Evolutionary conservation across 495 filamentous ascomycete genomes (phyloP).

Genomic region (Penicillium fimorum): DNA sequence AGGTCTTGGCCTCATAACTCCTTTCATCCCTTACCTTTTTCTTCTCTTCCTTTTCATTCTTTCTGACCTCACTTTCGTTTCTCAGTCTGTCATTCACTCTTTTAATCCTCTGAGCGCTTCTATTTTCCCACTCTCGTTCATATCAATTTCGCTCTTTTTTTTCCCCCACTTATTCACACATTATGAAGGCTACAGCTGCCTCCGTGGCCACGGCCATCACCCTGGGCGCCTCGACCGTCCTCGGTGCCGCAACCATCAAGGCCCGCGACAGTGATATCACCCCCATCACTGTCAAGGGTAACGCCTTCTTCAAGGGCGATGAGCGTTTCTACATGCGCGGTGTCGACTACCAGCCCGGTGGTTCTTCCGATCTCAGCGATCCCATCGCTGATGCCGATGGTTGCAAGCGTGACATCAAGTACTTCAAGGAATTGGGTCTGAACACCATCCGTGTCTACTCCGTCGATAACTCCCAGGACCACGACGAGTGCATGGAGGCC

Average conservation of each 20-base stretch:
- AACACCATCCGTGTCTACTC: conserved; percentile 95
- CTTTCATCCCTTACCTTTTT: conserved; percentile 33
- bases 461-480: conserved; percentile 80
- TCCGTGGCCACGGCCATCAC: conserved; percentile 56
- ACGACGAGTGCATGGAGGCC: conserved; percentile 79
- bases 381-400: conserved; percentile 68
- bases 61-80: conserved; percentile 30
- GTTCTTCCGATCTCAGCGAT: conserved; percentile 72
- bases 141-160: conserved; percentile 13
- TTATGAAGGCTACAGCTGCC: conserved; percentile 56
- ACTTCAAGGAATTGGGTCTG: conserved; percentile 82
- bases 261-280: conserved; percentile 43
- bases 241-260: conserved; percentile 51
- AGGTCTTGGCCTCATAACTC: not conserved
- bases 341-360: conserved; percentile 94
- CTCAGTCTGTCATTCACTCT: conserved; percentile 16
- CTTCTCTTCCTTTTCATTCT: conserved; percentile 13
- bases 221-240: conserved; percentile 44
- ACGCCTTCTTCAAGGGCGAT: conserved; percentile 83
- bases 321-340: conserved; percentile 90
- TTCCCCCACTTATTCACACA: conserved; percentile 25
- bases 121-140: conserved; percentile 19
- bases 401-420: conserved; percentile 79
- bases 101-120: conserved; percentile 8
- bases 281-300: conserved; percentile 58